phyloP scores from a whole-genome alignment of 208 protist species.

The Crithidia thermophila region DNA sequence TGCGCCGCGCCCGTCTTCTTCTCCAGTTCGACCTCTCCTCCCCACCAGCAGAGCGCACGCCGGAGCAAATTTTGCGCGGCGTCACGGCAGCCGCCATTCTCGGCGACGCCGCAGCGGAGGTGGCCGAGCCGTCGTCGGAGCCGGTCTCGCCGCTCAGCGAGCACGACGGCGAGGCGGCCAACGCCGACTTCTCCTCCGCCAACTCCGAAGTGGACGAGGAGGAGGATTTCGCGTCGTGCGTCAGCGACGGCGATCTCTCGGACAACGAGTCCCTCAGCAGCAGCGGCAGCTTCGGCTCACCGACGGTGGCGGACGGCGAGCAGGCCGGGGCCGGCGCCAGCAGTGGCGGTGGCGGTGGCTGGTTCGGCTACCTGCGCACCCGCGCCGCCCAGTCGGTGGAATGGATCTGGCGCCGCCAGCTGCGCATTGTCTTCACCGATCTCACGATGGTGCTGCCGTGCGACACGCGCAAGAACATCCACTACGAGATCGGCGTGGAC shows the following conservation, averaged over 20 bases:
- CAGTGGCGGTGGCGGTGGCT: constrained; percentile 25
- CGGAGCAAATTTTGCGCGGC: constrained; percentile 50
- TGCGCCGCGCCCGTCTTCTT: constrained; percentile 28
- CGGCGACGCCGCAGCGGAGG: constrained; percentile 23
- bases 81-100: constrained; percentile 64
- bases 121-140: constrained; percentile 16
- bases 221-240: constrained; percentile 72
- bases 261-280: constrained; percentile 28
- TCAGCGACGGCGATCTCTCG: constrained; percentile 49
- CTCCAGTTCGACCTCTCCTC: constrained; percentile 42
- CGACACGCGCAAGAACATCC: constrained; percentile 39
- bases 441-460: constrained; percentile 46
- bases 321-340: not conserved
- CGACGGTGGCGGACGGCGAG: constrained; percentile 6
- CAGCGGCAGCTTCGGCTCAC: constrained; percentile 25
- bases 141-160: constrained; percentile 16
- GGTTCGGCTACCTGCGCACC: constrained; percentile 51
- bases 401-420: constrained; percentile 68
- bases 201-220: constrained; percentile 17
- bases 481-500: constrained; percentile 43
- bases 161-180: not conserved
- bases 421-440: constrained; percentile 53
- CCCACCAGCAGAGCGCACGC: constrained; percentile 31
- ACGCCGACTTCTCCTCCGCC: constrained; percentile 16
- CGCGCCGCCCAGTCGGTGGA: constrained; percentile 53